Evolutionary conservation across 1,139 yeast genomes (phyloP).

Genomic region (Pichia sp.): DNA sequence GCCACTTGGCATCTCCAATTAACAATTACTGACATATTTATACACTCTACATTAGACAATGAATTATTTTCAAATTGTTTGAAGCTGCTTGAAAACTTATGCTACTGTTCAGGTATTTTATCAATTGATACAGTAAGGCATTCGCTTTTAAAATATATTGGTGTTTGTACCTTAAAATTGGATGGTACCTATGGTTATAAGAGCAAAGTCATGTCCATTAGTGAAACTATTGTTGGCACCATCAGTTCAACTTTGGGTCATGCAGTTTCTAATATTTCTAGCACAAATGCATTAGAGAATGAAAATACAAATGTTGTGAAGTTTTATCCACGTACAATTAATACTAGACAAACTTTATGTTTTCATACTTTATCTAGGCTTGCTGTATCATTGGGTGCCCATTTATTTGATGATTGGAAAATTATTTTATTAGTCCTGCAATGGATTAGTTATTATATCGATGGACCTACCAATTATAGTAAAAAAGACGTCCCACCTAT

Average conservation of each 20-base stretch:
- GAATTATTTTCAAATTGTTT: conserved; percentile 60
- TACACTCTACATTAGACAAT: conserved; percentile 62
- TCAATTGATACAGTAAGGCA: conserved; percentile 52
- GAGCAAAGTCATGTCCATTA: conserved; percentile 39
- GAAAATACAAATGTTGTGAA: conserved; percentile 4
- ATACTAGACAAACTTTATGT: conserved; percentile 64
- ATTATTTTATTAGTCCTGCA: conserved; percentile 64
- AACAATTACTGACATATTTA: conserved; percentile 42
- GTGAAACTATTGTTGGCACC: conserved; percentile 59
- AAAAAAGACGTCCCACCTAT: conserved; percentile 34
- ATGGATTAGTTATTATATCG: conserved; percentile 59
- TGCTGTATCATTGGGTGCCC: conserved; percentile 72
- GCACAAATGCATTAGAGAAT: conserved; percentile 1
- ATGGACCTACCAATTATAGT: conserved; percentile 49
- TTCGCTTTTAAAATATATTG: conserved; percentile 51
- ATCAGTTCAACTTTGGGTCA: conserved; percentile 37
- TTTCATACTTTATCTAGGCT: conserved; percentile 71
- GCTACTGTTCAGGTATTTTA: conserved; percentile 79
- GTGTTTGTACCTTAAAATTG: conserved; percentile 46
- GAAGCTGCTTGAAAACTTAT: conserved; percentile 67
- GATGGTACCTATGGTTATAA: conserved; percentile 28
- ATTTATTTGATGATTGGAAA: conserved; percentile 62
- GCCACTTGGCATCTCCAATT: conserved; percentile 43
- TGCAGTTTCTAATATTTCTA: conserved; percentile 28
- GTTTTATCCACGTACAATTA: conserved; percentile 41